phyloP scores from a whole-genome alignment of 2,329 filamentous ascomycete genomes.

The Mollisia scopiformis region DNA sequence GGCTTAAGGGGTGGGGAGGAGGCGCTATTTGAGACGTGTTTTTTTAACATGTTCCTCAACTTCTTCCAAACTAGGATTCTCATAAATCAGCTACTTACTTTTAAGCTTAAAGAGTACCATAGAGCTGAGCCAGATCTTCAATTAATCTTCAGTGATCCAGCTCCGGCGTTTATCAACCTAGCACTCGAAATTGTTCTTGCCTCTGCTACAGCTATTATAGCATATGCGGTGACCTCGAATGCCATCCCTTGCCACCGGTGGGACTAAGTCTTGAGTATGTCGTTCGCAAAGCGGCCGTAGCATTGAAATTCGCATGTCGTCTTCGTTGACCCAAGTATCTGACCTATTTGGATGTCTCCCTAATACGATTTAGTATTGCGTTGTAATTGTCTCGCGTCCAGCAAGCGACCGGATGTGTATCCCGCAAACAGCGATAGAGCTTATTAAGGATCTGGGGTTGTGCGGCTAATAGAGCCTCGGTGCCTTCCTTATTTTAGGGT shows the following conservation, averaged over 20 bases:
- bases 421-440: conserved; percentile 16
- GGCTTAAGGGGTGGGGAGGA: not conserved
- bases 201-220: conserved; percentile 15
- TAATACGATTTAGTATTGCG: conserved; percentile 27
- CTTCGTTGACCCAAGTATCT: conserved; percentile 27
- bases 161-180: conserved; percentile 16
- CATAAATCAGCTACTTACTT: conserved; percentile 23
- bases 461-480: conserved; percentile 18
- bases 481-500: conserved; percentile 19
- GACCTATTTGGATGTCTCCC: conserved; percentile 24
- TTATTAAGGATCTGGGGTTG: conserved; percentile 7
- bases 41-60: too few relatives aligned
- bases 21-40: not conserved
- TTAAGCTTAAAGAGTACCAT: conserved; percentile 23
- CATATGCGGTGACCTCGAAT: conserved; percentile 22
- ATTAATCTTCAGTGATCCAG: conserved; percentile 27
- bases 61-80: too few relatives aligned
- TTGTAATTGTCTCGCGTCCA: conserved; percentile 22
- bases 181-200: conserved; percentile 28
- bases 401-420: conserved; percentile 17
- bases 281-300: conserved; percentile 17
- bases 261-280: conserved; percentile 19
- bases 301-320: conserved; percentile 25
- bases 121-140: conserved; percentile 28
- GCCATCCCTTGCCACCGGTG: conserved; percentile 17